Evolutionary conservation across 78 protist species (phyloP).

Genomic region (Dictyostelium discoideum): DNA sequence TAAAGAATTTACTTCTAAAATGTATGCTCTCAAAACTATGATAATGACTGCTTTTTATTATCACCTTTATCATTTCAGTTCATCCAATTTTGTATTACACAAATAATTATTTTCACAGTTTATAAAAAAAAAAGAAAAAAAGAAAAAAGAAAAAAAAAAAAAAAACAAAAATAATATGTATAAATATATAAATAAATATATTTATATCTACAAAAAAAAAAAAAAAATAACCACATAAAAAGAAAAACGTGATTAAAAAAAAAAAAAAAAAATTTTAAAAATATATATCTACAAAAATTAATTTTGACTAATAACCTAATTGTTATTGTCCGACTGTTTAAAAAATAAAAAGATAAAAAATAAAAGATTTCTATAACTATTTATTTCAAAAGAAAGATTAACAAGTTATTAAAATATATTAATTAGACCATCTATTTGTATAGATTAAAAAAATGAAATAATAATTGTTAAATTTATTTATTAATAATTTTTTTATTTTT

Average conservation of each 20-base stretch:
- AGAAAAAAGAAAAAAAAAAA: not conserved
- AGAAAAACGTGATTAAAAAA: not conserved
- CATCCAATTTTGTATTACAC: not conserved
- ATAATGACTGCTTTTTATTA: not conserved
- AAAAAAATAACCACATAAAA: not conserved
- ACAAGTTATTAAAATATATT: too few species aligned
- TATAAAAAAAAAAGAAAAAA: not conserved
- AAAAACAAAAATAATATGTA: not conserved
- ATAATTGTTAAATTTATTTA: too few species aligned
- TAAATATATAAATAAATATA: too few species aligned
- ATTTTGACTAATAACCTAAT: too few species aligned
- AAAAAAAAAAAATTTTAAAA: not conserved
- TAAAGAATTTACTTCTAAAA: not conserved
- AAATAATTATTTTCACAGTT: not conserved
- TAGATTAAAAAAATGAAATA: too few species aligned
- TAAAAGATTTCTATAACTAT: too few species aligned
- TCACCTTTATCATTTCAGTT: not conserved
- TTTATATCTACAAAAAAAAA: not conserved
- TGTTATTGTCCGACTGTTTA: too few species aligned
- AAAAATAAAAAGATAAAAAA: too few species aligned
- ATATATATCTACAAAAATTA: too few species aligned
- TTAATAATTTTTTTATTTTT: too few species aligned
- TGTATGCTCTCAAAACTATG: not conserved
- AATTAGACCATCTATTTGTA: too few species aligned
- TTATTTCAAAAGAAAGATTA: too few species aligned